These are phyloP conservation scores for Priceomyces melissophilus DNA, from an alignment of 805 yeast species.

Conservation along the genomic window DNA sequence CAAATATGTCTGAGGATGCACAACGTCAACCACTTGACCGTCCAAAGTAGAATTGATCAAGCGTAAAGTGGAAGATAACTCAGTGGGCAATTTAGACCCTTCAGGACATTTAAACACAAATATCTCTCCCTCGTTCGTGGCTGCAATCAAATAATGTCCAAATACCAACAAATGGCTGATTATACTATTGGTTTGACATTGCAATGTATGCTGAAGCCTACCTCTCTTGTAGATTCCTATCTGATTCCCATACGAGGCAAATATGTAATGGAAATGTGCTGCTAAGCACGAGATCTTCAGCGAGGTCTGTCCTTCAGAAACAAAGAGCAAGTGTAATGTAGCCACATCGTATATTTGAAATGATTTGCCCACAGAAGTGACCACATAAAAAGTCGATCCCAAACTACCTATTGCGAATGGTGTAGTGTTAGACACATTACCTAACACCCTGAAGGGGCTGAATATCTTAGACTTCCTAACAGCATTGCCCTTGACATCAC, in stretches of 20 bases:
- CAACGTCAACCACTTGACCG: slow-evolving; percentile 65
- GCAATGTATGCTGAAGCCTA: slow-evolving; percentile 46
- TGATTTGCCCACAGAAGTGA: slow-evolving; percentile 83
- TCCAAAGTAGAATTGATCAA: slow-evolving; percentile 52
- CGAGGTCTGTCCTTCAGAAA: slow-evolving; percentile 75
- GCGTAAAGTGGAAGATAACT: slow-evolving; percentile 61
- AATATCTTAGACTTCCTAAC: slow-evolving; percentile 47
- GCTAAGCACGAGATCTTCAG: slow-evolving; percentile 65
- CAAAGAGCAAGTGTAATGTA: slow-evolving; percentile 78
- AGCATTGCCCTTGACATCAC: neutral
- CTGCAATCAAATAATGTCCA: slow-evolving; percentile 73
- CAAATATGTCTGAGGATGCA: slow-evolving; percentile 88
- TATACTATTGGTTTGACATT: slow-evolving; percentile 27
- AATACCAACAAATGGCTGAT: slow-evolving; percentile 57
- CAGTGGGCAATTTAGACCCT: slow-evolving; percentile 51
- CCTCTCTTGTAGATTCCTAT: slow-evolving; percentile 86
- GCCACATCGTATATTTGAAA: slow-evolving; percentile 94
- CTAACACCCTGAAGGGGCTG: slow-evolving; percentile 82
- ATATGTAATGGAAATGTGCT: slow-evolving; percentile 82
- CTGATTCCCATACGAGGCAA: slow-evolving; percentile 66
- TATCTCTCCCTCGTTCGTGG: slow-evolving; percentile 39
- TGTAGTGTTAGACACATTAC: slow-evolving; percentile 79
- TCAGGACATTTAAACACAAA: slow-evolving; percentile 52
- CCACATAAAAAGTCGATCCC: slow-evolving; percentile 84
- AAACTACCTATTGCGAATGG: slow-evolving; percentile 89